phyloP scores from a whole-genome alignment of 1,284 basidiomycete genomes.

The Termitomyces sp. region DNA sequence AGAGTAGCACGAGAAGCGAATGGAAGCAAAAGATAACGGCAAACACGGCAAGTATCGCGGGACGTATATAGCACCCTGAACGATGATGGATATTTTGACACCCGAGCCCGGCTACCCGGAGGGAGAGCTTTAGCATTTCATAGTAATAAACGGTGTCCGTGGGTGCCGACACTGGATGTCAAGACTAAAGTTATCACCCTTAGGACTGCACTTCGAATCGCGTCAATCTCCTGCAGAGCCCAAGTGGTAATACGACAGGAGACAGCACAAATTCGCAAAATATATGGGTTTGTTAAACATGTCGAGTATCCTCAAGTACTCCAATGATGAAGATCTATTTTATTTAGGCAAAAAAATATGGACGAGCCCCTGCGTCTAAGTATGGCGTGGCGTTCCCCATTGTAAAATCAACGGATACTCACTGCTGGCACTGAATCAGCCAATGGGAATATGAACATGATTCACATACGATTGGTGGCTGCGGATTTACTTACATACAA shows the following conservation, averaged over 20 bases:
- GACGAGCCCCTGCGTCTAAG: too few species aligned
- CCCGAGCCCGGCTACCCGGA: conserved; percentile 12
- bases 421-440: conserved; percentile 1
- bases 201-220: neutral
- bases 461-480: conserved; percentile 7
- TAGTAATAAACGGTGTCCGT: neutral
- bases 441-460: neutral
- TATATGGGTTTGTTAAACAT: neutral
- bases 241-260: neutral
- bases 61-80: conserved; percentile 6
- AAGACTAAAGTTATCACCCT: neutral
- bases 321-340: neutral
- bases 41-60: conserved; percentile 15
- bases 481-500: neutral
- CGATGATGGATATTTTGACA: conserved; percentile 13
- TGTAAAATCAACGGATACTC: conserved; percentile 3
- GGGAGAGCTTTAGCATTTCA: conserved; percentile 1
- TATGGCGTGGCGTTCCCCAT: neutral
- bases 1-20: conserved; percentile 11
- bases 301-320: neutral
- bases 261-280: neutral
- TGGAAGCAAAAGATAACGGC: conserved; percentile 9
- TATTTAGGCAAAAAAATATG: neutral
- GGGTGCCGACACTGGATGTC: conserved; percentile 3
- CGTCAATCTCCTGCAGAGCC: neutral